These are phyloP conservation scores for Exophiala alcalophila DNA, from an alignment of 2,329 filamentous ascomycete genomes.

Conservation along the genomic window DNA sequence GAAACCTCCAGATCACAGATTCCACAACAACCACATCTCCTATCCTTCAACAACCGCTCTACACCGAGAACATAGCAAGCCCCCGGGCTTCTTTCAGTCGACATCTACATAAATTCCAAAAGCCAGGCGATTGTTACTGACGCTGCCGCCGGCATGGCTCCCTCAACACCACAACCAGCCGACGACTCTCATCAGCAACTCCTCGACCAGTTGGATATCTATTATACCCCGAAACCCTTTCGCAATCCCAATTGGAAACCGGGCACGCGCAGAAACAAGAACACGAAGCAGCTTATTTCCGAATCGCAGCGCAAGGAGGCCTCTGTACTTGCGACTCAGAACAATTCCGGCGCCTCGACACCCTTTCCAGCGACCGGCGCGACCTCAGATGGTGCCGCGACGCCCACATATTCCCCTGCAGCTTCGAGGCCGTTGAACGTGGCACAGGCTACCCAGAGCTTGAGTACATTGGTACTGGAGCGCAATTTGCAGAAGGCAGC, in stretches of 20 bases:
- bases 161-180: slow-evolving; percentile 57
- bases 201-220: slow-evolving; percentile 88
- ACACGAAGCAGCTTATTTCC: slow-evolving; percentile 91
- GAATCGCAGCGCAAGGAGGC: slow-evolving; percentile 86
- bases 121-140: no score
- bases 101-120: no score
- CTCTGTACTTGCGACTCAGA: slow-evolving; percentile 78
- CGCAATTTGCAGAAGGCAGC: slow-evolving; percentile 57
- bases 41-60: no score
- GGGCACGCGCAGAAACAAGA: slow-evolving; percentile 95
- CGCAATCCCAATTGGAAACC: slow-evolving; percentile 88
- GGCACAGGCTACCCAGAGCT: slow-evolving; percentile 80
- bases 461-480: slow-evolving; percentile 84
- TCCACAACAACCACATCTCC: no score
- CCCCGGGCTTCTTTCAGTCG: no score
- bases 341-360: slow-evolving; percentile 76
- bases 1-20: no score
- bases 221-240: slow-evolving; percentile 81
- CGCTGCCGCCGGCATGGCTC: no score
- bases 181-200: slow-evolving; percentile 82
- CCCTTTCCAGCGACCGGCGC: slow-evolving; percentile 47
- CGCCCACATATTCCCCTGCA: slow-evolving; percentile 32
- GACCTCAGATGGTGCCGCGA: slow-evolving; percentile 42
- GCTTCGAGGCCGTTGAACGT: slow-evolving; percentile 63
- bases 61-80: no score